Evolutionary conservation across 768 basidiomycete species (phyloP), one percentile per base, ranked within the genome.

Genomic region (Mycena rosella): DNA sequence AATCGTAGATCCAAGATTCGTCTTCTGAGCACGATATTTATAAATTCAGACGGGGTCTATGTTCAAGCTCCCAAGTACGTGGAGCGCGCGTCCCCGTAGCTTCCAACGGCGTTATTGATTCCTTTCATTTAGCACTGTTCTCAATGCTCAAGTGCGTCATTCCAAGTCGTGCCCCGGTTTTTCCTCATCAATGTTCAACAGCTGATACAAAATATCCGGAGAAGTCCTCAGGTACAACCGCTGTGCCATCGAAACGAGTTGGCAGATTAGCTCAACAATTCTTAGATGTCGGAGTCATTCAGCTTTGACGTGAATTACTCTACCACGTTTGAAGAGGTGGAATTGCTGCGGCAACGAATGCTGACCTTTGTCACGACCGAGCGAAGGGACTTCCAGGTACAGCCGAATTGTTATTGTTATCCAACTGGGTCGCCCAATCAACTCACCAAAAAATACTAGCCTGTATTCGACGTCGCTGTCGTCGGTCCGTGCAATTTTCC

Each of bases 241-340:
- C n/a, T 5, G 42, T 30, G 22, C 32, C 40, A 47, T 40, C n/a
- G 17, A 48, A 15, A 49, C 24, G 15, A n/a, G 14, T 55, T 40
- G 34, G 15, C 29, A 15, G 24, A 29, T 34, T 67, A 27, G 34
- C 65, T 34, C 27, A 47, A 32, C 17, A 17, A 38, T 24, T 29
- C 27, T n/a, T 47, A 84, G 79, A 95, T 94, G 85, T 91, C 89
- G 3, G 95, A 96, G 78, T 86, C 89, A 0, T 95, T 96, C 76
- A 84, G 83, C 17, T 96, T 94, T 75, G 92, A 95, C 70, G 95
- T 96, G 57, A 83, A 83, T 48, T 96, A 91, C 75, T 77, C 81
- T 7, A 96, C 96, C 3, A 84, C 86, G 0, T 96, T 96, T 74
- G 91, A 95, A 75, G 87, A 94, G 67, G 86, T 98, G 24, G 92